Base-by-base conservation (phyloP, 163 green algal species). In the Chloromonas sp. region DNA sequence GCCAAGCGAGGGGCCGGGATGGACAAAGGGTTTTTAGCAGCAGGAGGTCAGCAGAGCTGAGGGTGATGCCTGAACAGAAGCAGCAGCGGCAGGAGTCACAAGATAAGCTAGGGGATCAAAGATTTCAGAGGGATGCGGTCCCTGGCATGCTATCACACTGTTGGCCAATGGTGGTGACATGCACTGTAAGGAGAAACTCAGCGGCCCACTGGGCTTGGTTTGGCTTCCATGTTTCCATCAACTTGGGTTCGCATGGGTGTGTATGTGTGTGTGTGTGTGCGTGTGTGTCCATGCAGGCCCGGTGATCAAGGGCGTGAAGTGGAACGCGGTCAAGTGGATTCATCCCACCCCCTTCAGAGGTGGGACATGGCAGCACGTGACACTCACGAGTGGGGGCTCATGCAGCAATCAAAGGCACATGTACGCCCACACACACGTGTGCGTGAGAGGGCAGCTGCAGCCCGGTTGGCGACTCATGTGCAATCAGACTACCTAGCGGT, bases 241-340 rank as follows among this genome's bases (percentile, higher is more conserved):
- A 11, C 11, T 8, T 76, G 66, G 66, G 5, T 8, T 76, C 8
- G 66, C 5, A 11, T 36, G 36, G 36, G 36, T 36, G 36, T 36
- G 36, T 36, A 36, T 36, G 36, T 36, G 36, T 36, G 36, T 76
- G 66, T 8, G 66, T 8, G 66, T 8, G 5, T 11, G 11, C 11
- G 66, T 76, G 66, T 8, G 66, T 8, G 66, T 8, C 66, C 66
- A 76, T 76, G 97, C 89, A 95, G 94, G 95, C 85, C 92, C 92
- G 0, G 90, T 95, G 60, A 81, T 95, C 11, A 87, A 87, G 80
- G 92, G 92, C 5, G 87, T 93, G 14, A 95, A 95, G 88, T 79
- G 71, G 92, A 94, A 91, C 61, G 92, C 92, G 0, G 91, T 92
- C 57, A 94, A 92, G 81, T 95, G 92, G 92, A 90, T 95, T 13